These are phyloP conservation scores for Candolleomyces eurysporus DNA, from an alignment of 768 basidiomycete genomes.

Conservation along the genomic window DNA sequence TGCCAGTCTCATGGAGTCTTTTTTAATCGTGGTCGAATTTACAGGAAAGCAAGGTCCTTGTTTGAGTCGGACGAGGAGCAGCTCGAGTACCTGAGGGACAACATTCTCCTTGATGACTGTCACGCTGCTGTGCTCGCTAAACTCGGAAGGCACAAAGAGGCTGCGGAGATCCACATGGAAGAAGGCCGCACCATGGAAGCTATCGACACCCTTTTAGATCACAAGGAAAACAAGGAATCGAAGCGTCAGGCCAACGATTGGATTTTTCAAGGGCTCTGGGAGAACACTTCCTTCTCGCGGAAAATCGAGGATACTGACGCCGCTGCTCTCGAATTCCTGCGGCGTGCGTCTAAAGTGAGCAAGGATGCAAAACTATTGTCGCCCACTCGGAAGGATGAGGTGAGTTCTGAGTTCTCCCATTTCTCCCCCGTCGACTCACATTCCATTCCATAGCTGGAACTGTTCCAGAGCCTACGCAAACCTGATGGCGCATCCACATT, in stretches of 20 bases:
- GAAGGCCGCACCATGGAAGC: slow-evolving; percentile 49
- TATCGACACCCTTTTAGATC: slow-evolving; percentile 40
- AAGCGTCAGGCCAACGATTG: slow-evolving; percentile 34
- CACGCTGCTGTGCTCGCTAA: slow-evolving; percentile 42
- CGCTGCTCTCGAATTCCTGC: background rate
- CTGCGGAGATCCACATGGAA: slow-evolving; percentile 50
- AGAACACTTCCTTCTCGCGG: slow-evolving; percentile 38
- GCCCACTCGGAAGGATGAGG: background rate
- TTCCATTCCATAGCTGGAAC: slow-evolving; percentile 15
- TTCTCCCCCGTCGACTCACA: background rate
- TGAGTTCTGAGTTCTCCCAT: background rate
- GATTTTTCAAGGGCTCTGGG: slow-evolving; percentile 46
- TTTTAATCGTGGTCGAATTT: background rate
- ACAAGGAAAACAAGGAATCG: slow-evolving; percentile 23
- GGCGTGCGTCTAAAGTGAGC: slow-evolving; percentile 20
- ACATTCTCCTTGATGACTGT: slow-evolving; percentile 40
- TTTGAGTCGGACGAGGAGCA: slow-evolving; percentile 52
- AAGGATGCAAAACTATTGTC: slow-evolving; percentile 8
- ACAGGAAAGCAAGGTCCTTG: slow-evolving; percentile 44
- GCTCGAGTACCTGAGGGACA: slow-evolving; percentile 54
- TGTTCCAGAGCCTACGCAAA: slow-evolving; percentile 15
- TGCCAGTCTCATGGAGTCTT: background rate
- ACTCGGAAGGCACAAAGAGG: slow-evolving; percentile 42
- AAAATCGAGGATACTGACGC: slow-evolving; percentile 10
- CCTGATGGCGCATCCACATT: slow-evolving; percentile 26